Evolutionary conservation across 495 filamentous ascomycete genomes (phyloP), one percentile per base, ranked within the genome.

Genomic region (Penicillium paxilli): DNA sequence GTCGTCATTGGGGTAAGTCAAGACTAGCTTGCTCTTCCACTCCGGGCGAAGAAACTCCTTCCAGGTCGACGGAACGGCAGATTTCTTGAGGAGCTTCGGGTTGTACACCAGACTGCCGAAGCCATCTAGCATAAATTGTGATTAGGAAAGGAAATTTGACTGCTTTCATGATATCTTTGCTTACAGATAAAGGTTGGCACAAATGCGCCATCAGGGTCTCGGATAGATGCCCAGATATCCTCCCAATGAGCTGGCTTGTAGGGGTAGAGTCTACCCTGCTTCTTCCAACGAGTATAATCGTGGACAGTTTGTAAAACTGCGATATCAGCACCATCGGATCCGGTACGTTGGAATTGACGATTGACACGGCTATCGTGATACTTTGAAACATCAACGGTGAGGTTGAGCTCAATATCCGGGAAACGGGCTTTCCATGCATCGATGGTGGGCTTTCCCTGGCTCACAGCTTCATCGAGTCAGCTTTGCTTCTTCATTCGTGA

Each of bases 361-460:
- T 49, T 38, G 28, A 49, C 32, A 8, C 47, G 28, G 16, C 47
- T 38, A n/a, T 49, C 47, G 25, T 22, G 30, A 24, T 40, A 49
- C n/a, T 49, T 49, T 14, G 47, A 49, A 5, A 40, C 10, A 49
- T 49, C 47, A 1, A 49, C 47, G 5, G 47, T 49, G 30, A 49
- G 16, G 32, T 49, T 40, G 5, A 40, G 20, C 20, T 49, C 20
- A 1, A 49, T 24, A 2, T 49, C 21, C 2, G 47, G 47, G 47
- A 49, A 49, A 9, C 21, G 32, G 22, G 47, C 12, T 24, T 48
- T 32, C 46, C 46, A 48, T 6, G 26, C 46, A 33, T 9, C 46
- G 33, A 48, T 48, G 8, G 16, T 35, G 3, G 12, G 10, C 4
- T 38, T 19, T 21, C 47, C 47, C 19, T 33, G 46, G 28, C 23